phyloP scores from a whole-genome alignment of 495 filamentous ascomycete genomes.

The Hypoxylon lienhwacheense region DNA sequence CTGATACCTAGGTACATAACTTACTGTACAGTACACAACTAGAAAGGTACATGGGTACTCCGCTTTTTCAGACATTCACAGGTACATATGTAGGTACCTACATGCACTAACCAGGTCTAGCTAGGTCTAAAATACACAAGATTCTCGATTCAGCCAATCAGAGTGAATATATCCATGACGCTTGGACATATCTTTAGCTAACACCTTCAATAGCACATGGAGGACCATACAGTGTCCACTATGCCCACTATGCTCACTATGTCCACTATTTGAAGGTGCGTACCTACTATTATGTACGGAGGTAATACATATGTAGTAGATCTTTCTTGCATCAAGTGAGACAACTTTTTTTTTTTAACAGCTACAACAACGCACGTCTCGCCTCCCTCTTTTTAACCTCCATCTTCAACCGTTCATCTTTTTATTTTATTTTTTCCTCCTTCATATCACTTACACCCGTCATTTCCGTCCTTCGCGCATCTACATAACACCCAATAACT shows the following conservation, averaged over 20 bases:
- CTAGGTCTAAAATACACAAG: constrained; percentile 3
- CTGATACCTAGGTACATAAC: no score
- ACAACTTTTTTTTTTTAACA: constrained; percentile 15
- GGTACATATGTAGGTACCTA: no score
- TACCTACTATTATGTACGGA: no score
- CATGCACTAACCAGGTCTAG: no score
- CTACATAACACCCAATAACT: no score
- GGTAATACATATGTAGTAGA: constrained; percentile 22
- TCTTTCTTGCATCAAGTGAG: constrained; percentile 30
- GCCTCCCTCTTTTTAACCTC: constrained; percentile 9
- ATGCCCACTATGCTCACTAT: no score
- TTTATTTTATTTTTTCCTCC: constrained; percentile 7
- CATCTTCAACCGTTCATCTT: constrained; percentile 7
- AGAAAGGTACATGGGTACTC: no score
- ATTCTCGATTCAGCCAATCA: no score
- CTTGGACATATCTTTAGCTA: constrained; percentile 25
- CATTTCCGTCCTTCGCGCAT: constrained; percentile 11
- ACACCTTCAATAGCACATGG: no score
- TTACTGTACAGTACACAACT: no score
- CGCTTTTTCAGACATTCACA: no score
- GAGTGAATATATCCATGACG: constrained; percentile 20
- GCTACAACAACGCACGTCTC: constrained; percentile 13
- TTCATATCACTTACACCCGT: constrained; percentile 4
- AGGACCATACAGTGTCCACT: constrained; percentile 7
- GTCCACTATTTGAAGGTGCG: no score